Evolutionary conservation across 2,329 filamentous ascomycete species (phyloP).

Genomic region (Neonectria coccinea): DNA sequence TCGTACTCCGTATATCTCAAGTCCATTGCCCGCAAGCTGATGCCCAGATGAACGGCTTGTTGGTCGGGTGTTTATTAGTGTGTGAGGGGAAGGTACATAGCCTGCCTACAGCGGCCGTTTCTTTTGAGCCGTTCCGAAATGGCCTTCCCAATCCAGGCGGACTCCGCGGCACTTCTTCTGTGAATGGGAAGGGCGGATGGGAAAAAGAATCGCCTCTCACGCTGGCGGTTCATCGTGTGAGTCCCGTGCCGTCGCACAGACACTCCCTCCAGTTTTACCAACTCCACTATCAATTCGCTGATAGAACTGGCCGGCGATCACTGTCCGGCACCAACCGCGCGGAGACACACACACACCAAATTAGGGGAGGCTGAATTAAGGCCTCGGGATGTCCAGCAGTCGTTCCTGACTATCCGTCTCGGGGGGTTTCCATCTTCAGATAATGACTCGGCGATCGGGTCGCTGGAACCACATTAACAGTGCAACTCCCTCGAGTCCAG

Average conservation of each 20-base stretch:
- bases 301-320: not conserved
- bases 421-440: conserved; percentile 40
- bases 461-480: conserved; percentile 8
- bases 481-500: conserved; percentile 7
- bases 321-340: not conserved
- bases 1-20: not conserved
- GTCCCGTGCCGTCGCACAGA: conserved; percentile 6
- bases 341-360: not conserved
- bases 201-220: conserved; percentile 1
- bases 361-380: conserved; percentile 28
- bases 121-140: conserved; percentile 5
- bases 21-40: not conserved
- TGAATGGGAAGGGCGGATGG: not conserved
- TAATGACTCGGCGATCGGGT: conserved; percentile 37
- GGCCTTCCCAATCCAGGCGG: conserved; percentile 6
- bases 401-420: conserved; percentile 45
- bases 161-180: not conserved
- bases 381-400: conserved; percentile 30
- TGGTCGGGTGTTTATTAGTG: not conserved
- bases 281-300: not conserved
- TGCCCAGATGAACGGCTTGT: not conserved
- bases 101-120: not conserved
- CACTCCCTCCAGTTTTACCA: not conserved
- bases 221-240: not conserved
- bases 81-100: conserved; percentile 11